These are phyloP conservation scores for Cadophora gregata DNA, from an alignment of 2,329 filamentous ascomycete species.

Conservation along the genomic window DNA sequence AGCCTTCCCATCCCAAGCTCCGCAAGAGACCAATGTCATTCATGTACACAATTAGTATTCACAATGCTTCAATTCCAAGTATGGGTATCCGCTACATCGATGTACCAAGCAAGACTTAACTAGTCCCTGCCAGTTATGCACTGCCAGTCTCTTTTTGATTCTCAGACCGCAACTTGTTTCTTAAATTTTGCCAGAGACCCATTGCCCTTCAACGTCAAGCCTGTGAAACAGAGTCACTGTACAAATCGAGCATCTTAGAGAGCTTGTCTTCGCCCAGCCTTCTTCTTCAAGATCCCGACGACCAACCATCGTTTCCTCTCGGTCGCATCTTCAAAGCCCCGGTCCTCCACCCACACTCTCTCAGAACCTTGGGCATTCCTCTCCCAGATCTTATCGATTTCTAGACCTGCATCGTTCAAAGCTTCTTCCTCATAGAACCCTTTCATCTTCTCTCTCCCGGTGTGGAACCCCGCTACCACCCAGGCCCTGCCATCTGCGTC, in stretches of 20 bases:
- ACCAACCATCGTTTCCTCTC: constrained; percentile 75
- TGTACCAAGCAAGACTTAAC: too few relatives aligned
- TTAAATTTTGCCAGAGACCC: not conserved
- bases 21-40: too few relatives aligned
- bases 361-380: constrained; percentile 69
- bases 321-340: constrained; percentile 65
- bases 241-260: not conserved
- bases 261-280: not conserved
- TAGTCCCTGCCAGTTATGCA: too few relatives aligned
- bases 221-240: not conserved
- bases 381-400: constrained; percentile 71
- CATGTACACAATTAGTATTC: too few relatives aligned
- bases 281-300: constrained; percentile 56
- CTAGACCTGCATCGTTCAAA: constrained; percentile 58
- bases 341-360: constrained; percentile 65
- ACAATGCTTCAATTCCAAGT: too few relatives aligned
- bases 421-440: constrained; percentile 63
- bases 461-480: constrained; percentile 76
- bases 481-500: constrained; percentile 55
- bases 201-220: not conserved
- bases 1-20: too few relatives aligned
- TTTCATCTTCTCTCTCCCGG: constrained; percentile 68
- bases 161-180: too few relatives aligned
- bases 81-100: too few relatives aligned
- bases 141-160: too few relatives aligned